Evolutionary conservation across 75 land plant genomes (phyloP).

Genomic region (Pinus taeda): DNA sequence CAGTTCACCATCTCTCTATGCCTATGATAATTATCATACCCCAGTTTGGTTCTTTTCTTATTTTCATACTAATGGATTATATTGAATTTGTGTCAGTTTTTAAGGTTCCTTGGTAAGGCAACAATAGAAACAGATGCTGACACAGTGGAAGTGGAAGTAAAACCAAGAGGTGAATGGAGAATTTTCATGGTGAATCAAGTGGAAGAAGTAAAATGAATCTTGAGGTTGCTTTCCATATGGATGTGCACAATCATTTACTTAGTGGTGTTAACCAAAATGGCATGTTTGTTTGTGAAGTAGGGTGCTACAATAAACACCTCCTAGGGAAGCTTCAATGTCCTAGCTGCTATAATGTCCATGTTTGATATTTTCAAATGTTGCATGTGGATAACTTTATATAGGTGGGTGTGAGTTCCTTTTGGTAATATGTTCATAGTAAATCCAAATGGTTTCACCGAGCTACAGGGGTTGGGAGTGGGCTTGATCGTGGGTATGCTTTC

Average conservation of each 20-base stretch:
- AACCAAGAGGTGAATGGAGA: constrained; percentile 40
- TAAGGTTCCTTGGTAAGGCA: constrained; percentile 66
- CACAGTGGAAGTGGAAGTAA: background rate
- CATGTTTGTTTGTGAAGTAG: constrained; percentile 65
- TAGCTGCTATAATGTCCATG: constrained; percentile 65
- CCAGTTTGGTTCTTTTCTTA: too few species aligned
- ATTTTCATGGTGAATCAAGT: constrained; percentile 64
- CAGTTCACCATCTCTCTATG: too few species aligned
- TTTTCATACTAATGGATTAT: too few species aligned
- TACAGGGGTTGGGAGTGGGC: constrained; percentile 67
- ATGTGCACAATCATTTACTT: constrained; percentile 58
- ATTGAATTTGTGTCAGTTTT: background rate
- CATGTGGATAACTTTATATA: constrained; percentile 46
- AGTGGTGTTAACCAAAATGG: constrained; percentile 56
- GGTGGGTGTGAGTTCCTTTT: constrained; percentile 33
- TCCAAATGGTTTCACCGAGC: constrained; percentile 31
- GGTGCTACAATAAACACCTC: constrained; percentile 59
- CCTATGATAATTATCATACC: too few species aligned
- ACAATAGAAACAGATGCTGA: constrained; percentile 27
- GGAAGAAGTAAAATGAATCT: constrained; percentile 64
- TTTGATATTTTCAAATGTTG: constrained; percentile 51
- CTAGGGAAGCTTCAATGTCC: constrained; percentile 41
- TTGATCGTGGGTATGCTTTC: constrained; percentile 50
- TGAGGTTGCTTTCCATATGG: constrained; percentile 55
- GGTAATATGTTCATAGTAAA: constrained; percentile 15